A percentile compares a stretch with the other conserved stretches of the same genome.
Evolutionary conservation across 106 monocot genomes (phyloP).

Genomic region (Ottelia alismoides): DNA sequence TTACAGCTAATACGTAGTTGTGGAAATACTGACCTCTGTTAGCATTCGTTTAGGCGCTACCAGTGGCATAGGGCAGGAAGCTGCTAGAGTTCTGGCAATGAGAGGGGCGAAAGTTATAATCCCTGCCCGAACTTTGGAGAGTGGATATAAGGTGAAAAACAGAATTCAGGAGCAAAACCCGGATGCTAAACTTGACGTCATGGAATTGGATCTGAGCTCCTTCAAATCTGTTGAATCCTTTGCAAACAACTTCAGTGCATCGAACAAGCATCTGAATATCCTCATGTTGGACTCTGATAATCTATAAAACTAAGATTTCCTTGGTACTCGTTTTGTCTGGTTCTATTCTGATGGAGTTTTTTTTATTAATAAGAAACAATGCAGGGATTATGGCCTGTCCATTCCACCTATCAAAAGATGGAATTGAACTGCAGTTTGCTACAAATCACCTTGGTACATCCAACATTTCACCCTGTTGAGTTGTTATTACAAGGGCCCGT

Average conservation of each 20-base stretch:
- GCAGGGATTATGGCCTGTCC: conserved; percentile 79
- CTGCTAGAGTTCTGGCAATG: conserved; percentile 69
- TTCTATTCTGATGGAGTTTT: neutral
- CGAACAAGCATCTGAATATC: conserved; percentile 57
- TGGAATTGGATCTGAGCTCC: conserved; percentile 85
- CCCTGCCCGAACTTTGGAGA: conserved; percentile 44
- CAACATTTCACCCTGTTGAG: no score
- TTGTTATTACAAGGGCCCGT: no score
- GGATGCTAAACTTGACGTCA: conserved; percentile 43
- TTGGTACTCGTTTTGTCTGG: neutral
- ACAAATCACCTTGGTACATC: conserved; percentile 69
- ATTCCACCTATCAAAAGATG: conserved; percentile 56
- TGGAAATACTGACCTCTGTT: no score
- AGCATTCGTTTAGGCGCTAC: conserved; percentile 47
- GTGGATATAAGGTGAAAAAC: conserved; percentile 47
- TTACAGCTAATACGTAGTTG: no score
- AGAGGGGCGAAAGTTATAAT: conserved; percentile 72
- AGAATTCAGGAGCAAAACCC: conserved; percentile 55
- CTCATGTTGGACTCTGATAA: conserved; percentile 34
- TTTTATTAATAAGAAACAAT: conserved; percentile 42
- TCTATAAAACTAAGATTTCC: neutral
- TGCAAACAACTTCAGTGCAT: conserved; percentile 38
- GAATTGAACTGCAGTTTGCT: conserved; percentile 85
- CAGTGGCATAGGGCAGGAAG: conserved; percentile 83
- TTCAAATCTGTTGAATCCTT: conserved; percentile 61